A percentile compares a stretch with the other conserved stretches of the same genome.
These are phyloP conservation scores for Umbelopsis vinacea DNA, from an alignment of 192 early-diverging fungal species.

Conservation along the genomic window DNA sequence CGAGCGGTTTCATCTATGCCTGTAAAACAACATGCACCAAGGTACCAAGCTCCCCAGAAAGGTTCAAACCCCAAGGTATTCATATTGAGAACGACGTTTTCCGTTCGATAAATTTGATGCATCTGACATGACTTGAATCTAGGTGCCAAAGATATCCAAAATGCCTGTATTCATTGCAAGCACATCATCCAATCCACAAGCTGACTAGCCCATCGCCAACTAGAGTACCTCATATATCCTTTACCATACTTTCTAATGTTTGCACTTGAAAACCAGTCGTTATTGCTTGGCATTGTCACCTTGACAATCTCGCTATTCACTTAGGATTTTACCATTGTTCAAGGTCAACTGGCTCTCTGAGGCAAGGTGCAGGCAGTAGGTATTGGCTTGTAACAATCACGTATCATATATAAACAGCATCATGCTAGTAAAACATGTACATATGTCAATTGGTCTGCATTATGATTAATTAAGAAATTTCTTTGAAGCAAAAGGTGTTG, in stretches of 20 bases:
- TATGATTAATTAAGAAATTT: too few relatives aligned
- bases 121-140: background rate
- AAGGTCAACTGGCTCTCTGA: background rate
- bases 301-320: background rate
- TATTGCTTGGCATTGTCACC: background rate
- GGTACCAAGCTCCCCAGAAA: background rate
- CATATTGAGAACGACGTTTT: background rate
- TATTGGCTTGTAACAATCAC: too few relatives aligned
- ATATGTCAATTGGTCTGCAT: too few relatives aligned
- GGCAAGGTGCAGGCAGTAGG: background rate
- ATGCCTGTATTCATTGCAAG: slow-evolving; percentile 3
- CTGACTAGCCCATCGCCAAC: background rate
- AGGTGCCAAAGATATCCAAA: background rate
- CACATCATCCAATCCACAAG: background rate
- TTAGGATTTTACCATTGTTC: background rate
- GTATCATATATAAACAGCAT: too few relatives aligned
- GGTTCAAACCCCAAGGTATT: background rate
- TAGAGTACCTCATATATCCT: slow-evolving; percentile 7
- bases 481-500: too few relatives aligned
- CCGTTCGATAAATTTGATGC: background rate
- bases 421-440: too few relatives aligned
- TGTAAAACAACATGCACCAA: background rate
- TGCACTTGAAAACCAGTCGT: background rate
- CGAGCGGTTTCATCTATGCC: background rate
- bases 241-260: background rate